phyloP scores from a whole-genome alignment of 495 filamentous ascomycete genomes.

The Penicillium atrosanguineum region DNA sequence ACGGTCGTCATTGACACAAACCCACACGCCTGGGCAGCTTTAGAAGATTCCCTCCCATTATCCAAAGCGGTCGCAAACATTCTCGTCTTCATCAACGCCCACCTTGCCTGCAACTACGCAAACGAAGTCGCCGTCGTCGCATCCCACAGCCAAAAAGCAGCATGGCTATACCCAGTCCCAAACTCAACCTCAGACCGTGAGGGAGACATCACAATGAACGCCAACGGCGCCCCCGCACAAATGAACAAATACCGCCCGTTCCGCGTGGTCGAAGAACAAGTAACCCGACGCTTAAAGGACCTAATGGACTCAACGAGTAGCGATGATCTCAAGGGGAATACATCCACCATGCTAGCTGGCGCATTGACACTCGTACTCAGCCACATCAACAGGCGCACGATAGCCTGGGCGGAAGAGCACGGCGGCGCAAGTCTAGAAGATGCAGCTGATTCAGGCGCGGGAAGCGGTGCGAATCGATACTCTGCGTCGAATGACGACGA shows the following conservation, averaged over 20 bases:
- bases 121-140: conserved; percentile 94
- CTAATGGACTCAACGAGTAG: conserved; percentile 66
- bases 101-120: conserved; percentile 86
- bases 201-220: conserved; percentile 38
- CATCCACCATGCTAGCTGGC: conserved; percentile 81
- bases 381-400: conserved; percentile 71
- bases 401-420: conserved; percentile 46
- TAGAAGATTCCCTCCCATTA: conserved; percentile 74
- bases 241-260: conserved; percentile 96
- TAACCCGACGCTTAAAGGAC: conserved; percentile 65
- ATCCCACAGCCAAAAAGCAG: conserved; percentile 76
- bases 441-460: conserved; percentile 25
- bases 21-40: conserved; percentile 85
- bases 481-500: conserved; percentile 35
- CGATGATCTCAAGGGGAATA: conserved; percentile 56
- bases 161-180: conserved; percentile 77
- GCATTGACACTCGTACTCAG: conserved; percentile 85
- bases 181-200: conserved; percentile 27
- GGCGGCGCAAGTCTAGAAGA: conserved; percentile 39
- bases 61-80: conserved; percentile 83
- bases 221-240: conserved; percentile 28
- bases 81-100: conserved; percentile 94
- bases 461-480: conserved; percentile 34
- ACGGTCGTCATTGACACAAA: conserved; percentile 95
- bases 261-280: conserved; percentile 73